Base-by-base conservation (phyloP, 2,329 filamentous ascomycete species). In the Fusarium stilboides region DNA sequence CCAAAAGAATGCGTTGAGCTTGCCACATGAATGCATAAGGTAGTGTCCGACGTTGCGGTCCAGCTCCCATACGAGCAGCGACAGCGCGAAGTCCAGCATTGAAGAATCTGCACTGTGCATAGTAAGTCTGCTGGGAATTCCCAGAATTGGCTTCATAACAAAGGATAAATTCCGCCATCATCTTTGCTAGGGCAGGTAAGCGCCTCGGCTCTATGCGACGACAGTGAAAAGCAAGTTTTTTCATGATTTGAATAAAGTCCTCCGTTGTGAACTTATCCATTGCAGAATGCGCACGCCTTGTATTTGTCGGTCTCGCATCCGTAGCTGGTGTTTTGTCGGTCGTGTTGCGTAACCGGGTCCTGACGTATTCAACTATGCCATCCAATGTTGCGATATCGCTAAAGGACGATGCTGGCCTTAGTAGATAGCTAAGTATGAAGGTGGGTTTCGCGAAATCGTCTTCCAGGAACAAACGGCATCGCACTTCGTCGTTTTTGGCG, bases 1-100 rank as follows among this genome's bases (percentile, higher is more conserved):
- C 79, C 24, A 91, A 76, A 28, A 91, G 78, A 7, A 82, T 77
- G 47, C 82, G 85, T 65, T 90, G 86, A 0, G 87, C 87, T 56
- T 85, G 81, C 89, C 89, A 91, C 36, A 79, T 75, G 64, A 78
- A 81, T 4, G 69, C 59, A 55, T 79, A 76, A 12, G 77, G 77
- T 5, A 71, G 47, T 8, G 69, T 47, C 39, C 70, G 68, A 12
- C 74, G 74, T 22, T 74, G 71, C 4, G 68, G 57, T 42, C 71
- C 70, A n/a, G 68, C 53, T 15, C 70, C 65, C 19, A 63, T 62
- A n/a, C 72, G 71, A 8, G 72, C 75, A 57, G 69, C 75, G 34
- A 80, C 71, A 7, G 72, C 59, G 17, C 57, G 39, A 8, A 80
- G 71, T 19, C 69, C 69, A 12, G 36, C 54, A 58, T 80, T 80